These are phyloP conservation scores for Tetrapisispora taiwanensis DNA, from an alignment of 805 yeast genomes.

Conservation along the genomic window DNA sequence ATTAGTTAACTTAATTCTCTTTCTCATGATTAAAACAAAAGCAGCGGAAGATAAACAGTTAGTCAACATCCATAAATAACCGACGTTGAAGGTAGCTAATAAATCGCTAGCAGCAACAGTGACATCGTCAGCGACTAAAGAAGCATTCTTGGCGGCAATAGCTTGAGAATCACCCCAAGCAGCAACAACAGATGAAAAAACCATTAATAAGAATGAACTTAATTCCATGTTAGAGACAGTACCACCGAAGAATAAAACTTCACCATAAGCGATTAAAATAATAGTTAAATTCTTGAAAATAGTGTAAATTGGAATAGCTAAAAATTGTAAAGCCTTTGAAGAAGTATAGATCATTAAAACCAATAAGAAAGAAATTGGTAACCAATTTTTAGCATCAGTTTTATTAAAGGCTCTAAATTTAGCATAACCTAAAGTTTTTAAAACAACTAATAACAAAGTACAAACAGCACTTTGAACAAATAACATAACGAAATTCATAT, in stretches of 20 bases:
- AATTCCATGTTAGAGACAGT: slow-evolving; percentile 76
- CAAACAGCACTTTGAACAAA: slow-evolving; percentile 84
- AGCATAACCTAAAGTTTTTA: slow-evolving; percentile 63
- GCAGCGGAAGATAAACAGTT: slow-evolving; percentile 93
- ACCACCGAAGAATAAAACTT: slow-evolving; percentile 93
- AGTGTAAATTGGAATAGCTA: slow-evolving; percentile 88
- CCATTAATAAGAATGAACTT: slow-evolving; percentile 84
- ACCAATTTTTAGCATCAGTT: slow-evolving; percentile 87
- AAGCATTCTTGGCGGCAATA: slow-evolving; percentile 22
- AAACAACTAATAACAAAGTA: slow-evolving; percentile 52
- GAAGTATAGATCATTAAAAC: slow-evolving; percentile 92
- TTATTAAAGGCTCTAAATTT: slow-evolving; percentile 73
- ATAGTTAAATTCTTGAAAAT: slow-evolving; percentile 93
- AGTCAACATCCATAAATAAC: slow-evolving; percentile 94
- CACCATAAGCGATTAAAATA: slow-evolving; percentile 93
- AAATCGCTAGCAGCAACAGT: slow-evolving; percentile 4
- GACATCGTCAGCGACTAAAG: slow-evolving; percentile 15
- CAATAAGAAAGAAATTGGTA: slow-evolving; percentile 78
- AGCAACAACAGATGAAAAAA: slow-evolving; percentile 90
- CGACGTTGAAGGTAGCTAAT: slow-evolving; percentile 39
- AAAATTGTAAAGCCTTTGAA: slow-evolving; percentile 81
- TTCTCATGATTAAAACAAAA: slow-evolving; percentile 90
- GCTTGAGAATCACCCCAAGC: slow-evolving; percentile 68
- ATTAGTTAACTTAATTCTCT: slow-evolving; percentile 92
- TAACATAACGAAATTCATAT: slow-evolving; percentile 77